A percentile compares a stretch with the other conserved stretches of the same genome.
Evolutionary conservation across 352 stramenopile genomes (phyloP).

Genomic region (Phytophthora boehmeriae): DNA sequence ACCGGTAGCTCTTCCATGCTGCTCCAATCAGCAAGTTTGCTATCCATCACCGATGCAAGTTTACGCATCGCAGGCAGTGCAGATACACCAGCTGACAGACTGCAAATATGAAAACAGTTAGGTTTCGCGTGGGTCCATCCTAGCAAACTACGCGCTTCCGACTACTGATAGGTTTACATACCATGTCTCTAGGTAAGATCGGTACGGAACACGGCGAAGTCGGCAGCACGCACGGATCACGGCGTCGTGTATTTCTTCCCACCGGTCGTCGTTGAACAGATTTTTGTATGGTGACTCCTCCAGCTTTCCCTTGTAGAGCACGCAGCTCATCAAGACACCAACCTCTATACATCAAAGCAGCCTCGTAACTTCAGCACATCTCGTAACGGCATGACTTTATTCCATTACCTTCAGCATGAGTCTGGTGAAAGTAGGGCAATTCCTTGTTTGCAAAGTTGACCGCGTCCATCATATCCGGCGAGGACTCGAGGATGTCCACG

Average conservation of each 20-base stretch:
- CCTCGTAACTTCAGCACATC: background rate
- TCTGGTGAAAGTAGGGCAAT: conserved; percentile 63
- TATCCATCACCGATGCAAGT: conserved; percentile 79
- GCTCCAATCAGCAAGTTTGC: conserved; percentile 77
- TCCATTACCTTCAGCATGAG: conserved; percentile 53
- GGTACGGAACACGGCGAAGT: conserved; percentile 69
- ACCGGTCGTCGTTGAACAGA: conserved; percentile 68
- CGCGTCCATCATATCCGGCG: conserved; percentile 69
- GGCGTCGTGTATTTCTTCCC: conserved; percentile 72
- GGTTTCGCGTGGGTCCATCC: background rate
- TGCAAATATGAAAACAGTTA: conserved; percentile 26
- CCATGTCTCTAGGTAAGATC: conserved; percentile 79
- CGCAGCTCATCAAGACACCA: conserved; percentile 78
- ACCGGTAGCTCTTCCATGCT: conserved; percentile 79
- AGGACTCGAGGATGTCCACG: conserved; percentile 72
- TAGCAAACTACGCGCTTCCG: no score
- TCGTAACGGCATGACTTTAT: background rate
- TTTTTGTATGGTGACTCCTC: conserved; percentile 84
- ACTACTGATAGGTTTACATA: conserved; percentile 14
- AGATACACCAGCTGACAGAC: conserved; percentile 69
- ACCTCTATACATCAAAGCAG: conserved; percentile 47
- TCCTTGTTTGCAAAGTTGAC: conserved; percentile 72
- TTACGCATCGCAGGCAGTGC: conserved; percentile 82
- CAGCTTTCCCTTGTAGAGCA: conserved; percentile 78
- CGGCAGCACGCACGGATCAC: conserved; percentile 79